phyloP scores from a whole-genome alignment of 2,329 filamentous ascomycete genomes.

The Alternaria rosae region DNA sequence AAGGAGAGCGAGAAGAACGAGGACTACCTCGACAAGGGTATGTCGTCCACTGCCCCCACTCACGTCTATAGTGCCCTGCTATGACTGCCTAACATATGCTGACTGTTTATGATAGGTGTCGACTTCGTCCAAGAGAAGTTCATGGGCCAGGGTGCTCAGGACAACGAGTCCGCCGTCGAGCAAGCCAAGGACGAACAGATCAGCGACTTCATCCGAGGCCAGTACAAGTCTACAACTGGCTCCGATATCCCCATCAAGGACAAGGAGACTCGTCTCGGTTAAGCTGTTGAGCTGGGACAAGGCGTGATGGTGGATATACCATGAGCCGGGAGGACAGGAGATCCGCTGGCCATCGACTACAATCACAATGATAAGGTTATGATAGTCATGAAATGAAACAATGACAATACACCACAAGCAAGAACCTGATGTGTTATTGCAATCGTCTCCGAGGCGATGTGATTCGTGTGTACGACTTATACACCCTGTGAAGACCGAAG shows the following conservation, averaged over 20 bases:
- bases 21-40: slow-evolving; percentile 83
- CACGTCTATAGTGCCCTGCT: slow-evolving; percentile 2
- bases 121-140: slow-evolving; percentile 81
- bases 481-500: neutral
- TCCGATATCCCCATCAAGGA: slow-evolving; percentile 74
- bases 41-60: neutral
- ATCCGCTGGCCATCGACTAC: slow-evolving; percentile 19
- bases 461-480: neutral
- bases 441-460: neutral
- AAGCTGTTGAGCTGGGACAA: neutral
- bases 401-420: neutral
- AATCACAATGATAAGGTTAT: slow-evolving; percentile 6
- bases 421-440: neutral
- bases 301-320: neutral
- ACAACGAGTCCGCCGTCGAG: slow-evolving; percentile 67
- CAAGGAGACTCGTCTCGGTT: slow-evolving; percentile 61
- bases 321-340: slow-evolving; percentile 17
- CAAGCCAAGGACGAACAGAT: slow-evolving; percentile 86
- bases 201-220: slow-evolving; percentile 71
- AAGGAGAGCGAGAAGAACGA: slow-evolving; percentile 80
- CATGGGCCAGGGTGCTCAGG: slow-evolving; percentile 72
- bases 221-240: slow-evolving; percentile 75
- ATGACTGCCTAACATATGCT: slow-evolving; percentile 3
- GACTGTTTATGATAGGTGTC: slow-evolving; percentile 62
- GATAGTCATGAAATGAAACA: slow-evolving; percentile 19